Evolutionary conservation across 164 flowering plant species (phyloP).

Genomic region (Annona squamosa): DNA sequence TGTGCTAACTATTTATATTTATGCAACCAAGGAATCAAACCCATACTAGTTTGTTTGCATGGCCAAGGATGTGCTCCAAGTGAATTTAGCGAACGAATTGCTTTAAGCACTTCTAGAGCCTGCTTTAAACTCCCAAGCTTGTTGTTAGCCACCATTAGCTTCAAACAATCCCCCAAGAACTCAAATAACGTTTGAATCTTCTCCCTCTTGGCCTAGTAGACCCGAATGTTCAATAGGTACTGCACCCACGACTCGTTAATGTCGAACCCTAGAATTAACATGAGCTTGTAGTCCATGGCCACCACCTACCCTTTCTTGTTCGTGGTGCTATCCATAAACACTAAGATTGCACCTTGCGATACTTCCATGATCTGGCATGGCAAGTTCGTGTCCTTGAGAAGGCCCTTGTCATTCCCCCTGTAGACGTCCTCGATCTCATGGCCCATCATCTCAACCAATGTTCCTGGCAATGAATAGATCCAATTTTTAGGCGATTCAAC

Average conservation of each 20-base stretch:
- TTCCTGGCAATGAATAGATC: conserved; percentile 65
- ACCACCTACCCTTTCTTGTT: conserved; percentile 94
- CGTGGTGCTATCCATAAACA: conserved; percentile 76
- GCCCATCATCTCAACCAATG: conserved; percentile 70
- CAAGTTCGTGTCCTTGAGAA: conserved; percentile 79
- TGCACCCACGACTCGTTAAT: conserved; percentile 89
- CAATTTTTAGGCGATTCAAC: conserved; percentile 78
- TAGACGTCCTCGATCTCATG: conserved; percentile 81
- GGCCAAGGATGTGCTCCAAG: too few relatives aligned
- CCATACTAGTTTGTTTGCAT: too few relatives aligned
- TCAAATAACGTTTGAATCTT: conserved; percentile 63
- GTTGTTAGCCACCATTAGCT: conserved; percentile 83
- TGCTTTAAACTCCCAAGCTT: conserved; percentile 89
- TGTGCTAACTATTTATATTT: too few relatives aligned
- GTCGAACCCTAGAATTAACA: conserved; percentile 78
- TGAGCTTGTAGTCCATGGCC: conserved; percentile 59
- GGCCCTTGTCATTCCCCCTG: conserved; percentile 80
- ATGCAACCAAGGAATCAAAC: too few relatives aligned
- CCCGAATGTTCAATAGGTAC: conserved; percentile 70
- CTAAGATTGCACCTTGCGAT: conserved; percentile 71
- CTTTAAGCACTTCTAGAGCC: conserved; percentile 63
- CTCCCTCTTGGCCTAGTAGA: conserved; percentile 75
- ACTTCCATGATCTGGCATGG: conserved; percentile 82
- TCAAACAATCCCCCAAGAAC: conserved; percentile 84
- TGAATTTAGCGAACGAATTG: too few relatives aligned